Conservation (phyloP, 2,329 filamentous ascomycete species). For the Colletotrichum sansevieriae region DNA sequence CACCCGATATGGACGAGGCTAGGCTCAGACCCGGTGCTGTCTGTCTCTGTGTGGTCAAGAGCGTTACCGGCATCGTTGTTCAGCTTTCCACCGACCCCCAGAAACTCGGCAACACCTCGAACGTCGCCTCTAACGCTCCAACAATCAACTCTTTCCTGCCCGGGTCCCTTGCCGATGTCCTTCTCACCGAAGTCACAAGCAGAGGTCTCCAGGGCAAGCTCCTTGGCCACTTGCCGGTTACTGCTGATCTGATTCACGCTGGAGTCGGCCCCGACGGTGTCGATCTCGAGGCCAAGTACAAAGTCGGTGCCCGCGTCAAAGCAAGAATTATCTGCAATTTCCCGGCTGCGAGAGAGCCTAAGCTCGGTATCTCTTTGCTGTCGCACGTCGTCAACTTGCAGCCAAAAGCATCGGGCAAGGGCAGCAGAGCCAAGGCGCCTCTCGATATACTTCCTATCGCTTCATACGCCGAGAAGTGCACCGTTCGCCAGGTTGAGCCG, state of each 20-base stretch:
- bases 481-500: slow-evolving; percentile 82
- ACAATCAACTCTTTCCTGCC: slow-evolving; percentile 92
- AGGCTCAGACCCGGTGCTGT: slow-evolving; percentile 86
- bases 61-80: slow-evolving; percentile 82
- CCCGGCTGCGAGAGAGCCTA: slow-evolving; percentile 81
- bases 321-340: slow-evolving; percentile 91
- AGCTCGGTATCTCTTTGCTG: slow-evolving; percentile 88
- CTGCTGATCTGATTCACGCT: slow-evolving; percentile 91
- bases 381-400: slow-evolving; percentile 82
- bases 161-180: slow-evolving; percentile 88
- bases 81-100: slow-evolving; percentile 84
- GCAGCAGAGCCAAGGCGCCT: slow-evolving; percentile 61
- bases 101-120: slow-evolving; percentile 75
- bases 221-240: slow-evolving; percentile 91
- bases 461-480: slow-evolving; percentile 81
- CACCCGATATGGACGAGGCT: slow-evolving; percentile 72
- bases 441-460: slow-evolving; percentile 76
- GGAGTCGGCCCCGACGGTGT: slow-evolving; percentile 77
- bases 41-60: slow-evolving; percentile 84
- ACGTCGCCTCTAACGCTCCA: slow-evolving; percentile 79
- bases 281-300: slow-evolving; percentile 82
- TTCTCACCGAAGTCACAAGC: slow-evolving; percentile 80
- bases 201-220: slow-evolving; percentile 90
- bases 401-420: slow-evolving; percentile 59
- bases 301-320: slow-evolving; percentile 85